Conservation (phyloP, 2,329 filamentous ascomycete species). For the Pyricularia grisea region DNA sequence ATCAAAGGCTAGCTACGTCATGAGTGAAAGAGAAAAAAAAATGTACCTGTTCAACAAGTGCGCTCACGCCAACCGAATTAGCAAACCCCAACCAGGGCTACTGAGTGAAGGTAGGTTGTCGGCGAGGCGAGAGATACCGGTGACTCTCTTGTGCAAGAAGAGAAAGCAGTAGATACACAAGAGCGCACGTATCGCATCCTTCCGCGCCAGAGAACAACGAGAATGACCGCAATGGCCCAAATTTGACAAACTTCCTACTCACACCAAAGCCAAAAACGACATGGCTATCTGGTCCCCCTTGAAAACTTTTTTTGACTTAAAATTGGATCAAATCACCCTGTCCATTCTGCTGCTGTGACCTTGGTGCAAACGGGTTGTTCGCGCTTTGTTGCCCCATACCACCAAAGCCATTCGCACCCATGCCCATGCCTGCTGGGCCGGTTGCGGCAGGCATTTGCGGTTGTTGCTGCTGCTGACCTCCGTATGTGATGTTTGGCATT, state of each 20-base stretch:
- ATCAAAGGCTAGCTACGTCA: neutral
- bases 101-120: neutral
- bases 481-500: conserved; percentile 52
- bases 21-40: neutral
- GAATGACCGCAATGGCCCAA: neutral
- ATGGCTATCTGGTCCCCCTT: neutral
- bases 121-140: neutral
- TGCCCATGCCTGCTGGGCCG: conserved; percentile 31
- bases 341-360: conserved; percentile 39
- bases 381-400: conserved; percentile 25
- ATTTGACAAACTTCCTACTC: neutral
- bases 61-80: neutral
- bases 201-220: neutral
- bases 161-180: neutral
- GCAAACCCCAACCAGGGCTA: neutral
- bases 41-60: neutral
- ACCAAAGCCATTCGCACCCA: conserved; percentile 39
- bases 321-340: conserved; percentile 52
- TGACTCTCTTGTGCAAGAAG: neutral
- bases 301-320: conserved; percentile 21
- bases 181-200: neutral
- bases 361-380: conserved; percentile 51
- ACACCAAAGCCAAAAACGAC: neutral
- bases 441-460: conserved; percentile 43
- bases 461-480: conserved; percentile 23